Conservation (phyloP, 495 filamentous ascomycete genomes). For the Penicillium odoratum region DNA sequence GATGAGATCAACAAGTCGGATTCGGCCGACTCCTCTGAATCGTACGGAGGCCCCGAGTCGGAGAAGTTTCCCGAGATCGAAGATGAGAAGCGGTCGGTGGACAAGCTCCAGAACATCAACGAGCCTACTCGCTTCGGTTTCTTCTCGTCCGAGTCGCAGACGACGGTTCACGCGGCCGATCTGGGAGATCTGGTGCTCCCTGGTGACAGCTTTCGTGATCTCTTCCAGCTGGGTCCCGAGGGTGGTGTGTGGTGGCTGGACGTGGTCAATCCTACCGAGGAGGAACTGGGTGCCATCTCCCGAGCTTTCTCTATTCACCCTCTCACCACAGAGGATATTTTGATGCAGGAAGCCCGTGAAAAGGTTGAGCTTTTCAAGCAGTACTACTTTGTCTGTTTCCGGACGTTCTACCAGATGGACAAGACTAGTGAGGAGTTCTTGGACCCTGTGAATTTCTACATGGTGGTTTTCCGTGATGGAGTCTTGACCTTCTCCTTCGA, state of each 20-base stretch:
- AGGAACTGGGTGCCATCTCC: slow-evolving; percentile 84
- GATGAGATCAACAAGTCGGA: slow-evolving; percentile 36
- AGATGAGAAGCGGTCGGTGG: slow-evolving; percentile 35
- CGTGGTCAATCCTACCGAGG: slow-evolving; percentile 84
- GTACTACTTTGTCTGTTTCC: slow-evolving; percentile 98
- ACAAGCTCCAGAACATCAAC: slow-evolving; percentile 42
- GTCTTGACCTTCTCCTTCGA: slow-evolving; percentile 91
- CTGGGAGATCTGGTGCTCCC: slow-evolving; percentile 84
- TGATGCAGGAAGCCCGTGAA: slow-evolving; percentile 89
- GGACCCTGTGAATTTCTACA: slow-evolving; percentile 93
- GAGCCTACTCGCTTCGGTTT: slow-evolving; percentile 85
- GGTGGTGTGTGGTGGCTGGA: slow-evolving; percentile 93
- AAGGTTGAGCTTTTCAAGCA: slow-evolving; percentile 97
- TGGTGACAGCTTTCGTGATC: slow-evolving; percentile 81
- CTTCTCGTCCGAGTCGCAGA: slow-evolving; percentile 91
- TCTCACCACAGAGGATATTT: slow-evolving; percentile 90
- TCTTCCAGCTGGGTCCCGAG: slow-evolving; percentile 78
- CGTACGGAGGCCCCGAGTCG: slow-evolving; percentile 7
- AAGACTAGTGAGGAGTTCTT: slow-evolving; percentile 73
- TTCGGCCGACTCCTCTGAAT: slow-evolving; percentile 20
- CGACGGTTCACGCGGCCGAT: slow-evolving; percentile 85
- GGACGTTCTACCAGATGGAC: slow-evolving; percentile 84
- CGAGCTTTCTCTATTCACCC: slow-evolving; percentile 88
- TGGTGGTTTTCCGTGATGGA: slow-evolving; percentile 94
- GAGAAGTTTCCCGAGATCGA: slow-evolving; percentile 29